These are phyloP conservation scores for Trametes versicolor DNA, from an alignment of 1,284 basidiomycete genomes.

Conservation along the genomic window DNA sequence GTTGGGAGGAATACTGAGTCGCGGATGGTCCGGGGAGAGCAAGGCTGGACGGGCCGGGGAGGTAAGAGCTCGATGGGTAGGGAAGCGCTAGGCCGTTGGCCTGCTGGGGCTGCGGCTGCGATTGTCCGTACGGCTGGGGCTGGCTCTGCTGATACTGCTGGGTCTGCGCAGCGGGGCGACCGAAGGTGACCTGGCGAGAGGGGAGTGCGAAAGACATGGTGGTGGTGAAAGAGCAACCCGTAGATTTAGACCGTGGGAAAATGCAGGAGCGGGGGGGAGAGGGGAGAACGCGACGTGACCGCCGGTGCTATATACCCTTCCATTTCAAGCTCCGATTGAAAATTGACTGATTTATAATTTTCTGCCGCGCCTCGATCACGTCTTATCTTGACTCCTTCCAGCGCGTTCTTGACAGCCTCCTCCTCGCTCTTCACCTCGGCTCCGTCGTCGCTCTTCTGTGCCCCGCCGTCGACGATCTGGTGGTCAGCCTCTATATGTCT, in stretches of 20 bases:
- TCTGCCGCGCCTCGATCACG: constrained; percentile 26
- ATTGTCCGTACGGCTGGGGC: constrained; percentile 41
- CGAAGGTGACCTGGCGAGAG: constrained; percentile 80
- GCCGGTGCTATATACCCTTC: constrained; percentile 44
- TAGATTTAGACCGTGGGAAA: constrained; percentile 46
- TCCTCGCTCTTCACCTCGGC: constrained; percentile 25
- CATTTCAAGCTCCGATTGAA: constrained; percentile 46
- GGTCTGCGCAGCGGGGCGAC: constrained; percentile 58
- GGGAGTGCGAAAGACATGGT: constrained; percentile 77
- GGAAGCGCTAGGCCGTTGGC: constrained; percentile 56
- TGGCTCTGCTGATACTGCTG: constrained; percentile 49
- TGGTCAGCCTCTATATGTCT: background rate
- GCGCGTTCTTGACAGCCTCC: constrained; percentile 28
- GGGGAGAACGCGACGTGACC: constrained; percentile 26
- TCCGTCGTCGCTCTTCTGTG: constrained; percentile 7
- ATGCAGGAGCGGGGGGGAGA: constrained; percentile 34
- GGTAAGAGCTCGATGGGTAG: constrained; percentile 56
- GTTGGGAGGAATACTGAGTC: constrained; percentile 43
- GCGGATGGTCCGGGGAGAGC: constrained; percentile 53
- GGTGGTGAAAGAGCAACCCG: constrained; percentile 21
- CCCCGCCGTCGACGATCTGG: background rate
- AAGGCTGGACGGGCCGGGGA: constrained; percentile 49
- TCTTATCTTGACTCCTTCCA: constrained; percentile 35
- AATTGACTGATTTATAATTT: constrained; percentile 36
- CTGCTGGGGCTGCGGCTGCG: constrained; percentile 43